Base-by-base conservation (phyloP, 2,329 filamentous ascomycete species). In the Acephala macrosclerotiorum region DNA sequence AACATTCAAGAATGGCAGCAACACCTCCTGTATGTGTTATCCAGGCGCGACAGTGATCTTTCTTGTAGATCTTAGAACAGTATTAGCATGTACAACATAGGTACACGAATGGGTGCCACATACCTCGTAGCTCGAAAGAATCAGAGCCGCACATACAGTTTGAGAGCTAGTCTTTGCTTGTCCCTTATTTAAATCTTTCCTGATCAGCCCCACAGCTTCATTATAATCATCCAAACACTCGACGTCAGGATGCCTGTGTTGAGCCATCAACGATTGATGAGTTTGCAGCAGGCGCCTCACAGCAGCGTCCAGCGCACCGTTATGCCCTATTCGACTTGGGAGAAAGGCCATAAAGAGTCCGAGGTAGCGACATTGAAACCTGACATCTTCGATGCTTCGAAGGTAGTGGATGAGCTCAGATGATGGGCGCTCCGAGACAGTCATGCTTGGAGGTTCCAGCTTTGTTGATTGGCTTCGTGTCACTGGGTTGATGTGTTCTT, bases 21-120 rank as follows among this genome's bases (percentile, higher is more conserved):
- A 59, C 57, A 14, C 57, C 57, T 16, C 57, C 57, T 16, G 36
- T 38, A 59, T 59, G 57, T 14, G 57, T n/a, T 4, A 59, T n/a
- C 36, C 57, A 59, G 7, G 57, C 2, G 33, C 22, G 57, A 49
- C 45, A 49, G 16, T 16, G 7, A 26, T 42, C 40, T 7, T n/a
- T 26, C 14, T 25, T 59, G 14, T 42, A 59, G 11, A 45, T 18
- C 36, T 59, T 2, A 45, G 42, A 7, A 11, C 22, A 29, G 1
- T 7, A 25, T 49, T n/a, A 49, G 45, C 20, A 25, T n/a, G 6
- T 18, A 18, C 40, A n/a, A 42, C 40, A 18, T 5, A 2, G 20
- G 5, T 22, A 26, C 1, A n/a, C 25, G 14, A 14, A 14, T n/a
- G 6, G 18, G 16, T 26, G 2, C 29, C 20, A 38, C 33, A 18